Percentiles rank a stretch among this genome's conserved stretches.
Evolutionary conservation across 2,329 filamentous ascomycete species (phyloP).

Genomic region (Neofusicoccum laricinum): DNA sequence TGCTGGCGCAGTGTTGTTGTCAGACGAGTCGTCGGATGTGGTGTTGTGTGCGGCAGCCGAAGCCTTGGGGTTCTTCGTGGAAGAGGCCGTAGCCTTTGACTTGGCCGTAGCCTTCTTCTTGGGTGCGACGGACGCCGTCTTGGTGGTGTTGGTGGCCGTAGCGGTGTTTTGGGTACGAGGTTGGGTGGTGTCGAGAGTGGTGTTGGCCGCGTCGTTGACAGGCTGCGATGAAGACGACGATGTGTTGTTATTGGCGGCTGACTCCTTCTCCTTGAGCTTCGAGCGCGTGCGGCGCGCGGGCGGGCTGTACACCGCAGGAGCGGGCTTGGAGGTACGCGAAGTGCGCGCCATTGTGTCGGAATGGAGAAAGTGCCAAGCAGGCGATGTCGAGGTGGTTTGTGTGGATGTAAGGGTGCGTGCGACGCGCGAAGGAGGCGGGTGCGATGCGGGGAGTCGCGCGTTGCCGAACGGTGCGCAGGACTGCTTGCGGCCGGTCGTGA

Average conservation of each 20-base stretch:
- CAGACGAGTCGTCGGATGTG: neutral
- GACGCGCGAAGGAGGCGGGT: slow-evolving; percentile 4
- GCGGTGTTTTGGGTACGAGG: neutral
- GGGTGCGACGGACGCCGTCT: neutral
- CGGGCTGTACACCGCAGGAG: neutral
- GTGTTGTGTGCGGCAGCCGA: neutral
- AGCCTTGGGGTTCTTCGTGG: neutral
- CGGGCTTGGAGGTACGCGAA: neutral
- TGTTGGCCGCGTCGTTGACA: neutral
- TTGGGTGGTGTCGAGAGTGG: neutral
- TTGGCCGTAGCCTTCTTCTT: neutral
- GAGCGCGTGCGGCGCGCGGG: slow-evolving; percentile 5
- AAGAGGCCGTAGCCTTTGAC: neutral
- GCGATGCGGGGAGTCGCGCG: slow-evolving; percentile 1
- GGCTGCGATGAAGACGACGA: neutral
- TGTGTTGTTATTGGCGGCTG: neutral
- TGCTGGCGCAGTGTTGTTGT: neutral
- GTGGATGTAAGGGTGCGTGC: neutral
- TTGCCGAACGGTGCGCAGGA: neutral
- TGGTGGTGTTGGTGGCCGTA: neutral
- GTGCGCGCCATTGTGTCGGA: slow-evolving; percentile 6
- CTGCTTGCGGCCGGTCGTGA: slow-evolving; percentile 3
- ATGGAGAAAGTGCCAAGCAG: neutral
- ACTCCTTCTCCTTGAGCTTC: slow-evolving; percentile 3
- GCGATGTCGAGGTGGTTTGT: neutral